Base-by-base conservation (phyloP, 768 basidiomycete species). In the Boletus coccyginus region DNA sequence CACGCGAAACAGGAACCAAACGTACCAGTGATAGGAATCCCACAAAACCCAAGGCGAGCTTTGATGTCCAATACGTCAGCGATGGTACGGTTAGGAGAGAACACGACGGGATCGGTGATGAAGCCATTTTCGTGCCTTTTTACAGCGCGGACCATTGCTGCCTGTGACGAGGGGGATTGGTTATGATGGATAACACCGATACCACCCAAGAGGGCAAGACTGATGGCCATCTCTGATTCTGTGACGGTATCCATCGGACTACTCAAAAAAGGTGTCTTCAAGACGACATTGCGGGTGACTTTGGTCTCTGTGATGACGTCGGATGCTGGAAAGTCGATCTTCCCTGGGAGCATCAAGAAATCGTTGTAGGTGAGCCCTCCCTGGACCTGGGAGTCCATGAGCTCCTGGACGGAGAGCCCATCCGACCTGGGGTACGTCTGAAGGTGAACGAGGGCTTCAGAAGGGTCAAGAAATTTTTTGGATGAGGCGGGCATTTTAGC, bases 221-320 rank as follows among this genome's bases (percentile, higher is more conserved):
- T 78, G 69, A 96, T 93, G 32, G 92, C 93, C 92, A 95, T 96
- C 57, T 92, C 86, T 52, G 82, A 85, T 74, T 98, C 97, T 1
- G 97, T 98, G 64, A 98, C 97, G 44, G 97, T 99, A 77, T 99
- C 97, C 97, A 99, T 99, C 16, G 97, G 96, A 50, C 92, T 95
- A 71, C 93, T 96, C 78, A 98, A 79, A 76, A 99, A 96, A 0
- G 96, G 97, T 0, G 94, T 95, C 76, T 94, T 98, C 65, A 99
- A 80, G 42, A 78, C 75, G 64, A 98, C 91, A 63, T 97, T 97
- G 53, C 90, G 86, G 24, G 96, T 97, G 56, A 99, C 86, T 52
- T 81, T 84, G 65, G 85, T 89, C 76, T 98, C 93, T 3, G 92
- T 86, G 63, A 82, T 68, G 69, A 94, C 95, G 43, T 84, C 84